These are phyloP conservation scores for Chlamydomonas reinhardtii DNA, from an alignment of 163 green algal species.

Conservation along the genomic window DNA sequence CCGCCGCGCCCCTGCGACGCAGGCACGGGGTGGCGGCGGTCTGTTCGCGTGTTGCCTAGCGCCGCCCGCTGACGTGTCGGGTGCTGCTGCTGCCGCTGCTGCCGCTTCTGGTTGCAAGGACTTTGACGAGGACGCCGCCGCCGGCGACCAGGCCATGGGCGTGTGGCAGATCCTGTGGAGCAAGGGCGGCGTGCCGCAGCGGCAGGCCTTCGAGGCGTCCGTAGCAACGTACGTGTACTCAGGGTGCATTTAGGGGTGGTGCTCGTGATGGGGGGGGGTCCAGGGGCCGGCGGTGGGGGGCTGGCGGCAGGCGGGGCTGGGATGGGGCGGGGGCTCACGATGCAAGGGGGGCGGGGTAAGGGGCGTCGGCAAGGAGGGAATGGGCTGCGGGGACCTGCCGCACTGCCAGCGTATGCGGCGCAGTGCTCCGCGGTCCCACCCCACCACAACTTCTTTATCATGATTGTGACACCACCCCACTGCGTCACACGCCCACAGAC, in stretches of 20 bases:
- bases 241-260: too few relatives aligned
- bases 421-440: too few relatives aligned
- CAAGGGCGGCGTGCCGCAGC: slow-evolving; percentile 38
- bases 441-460: too few relatives aligned
- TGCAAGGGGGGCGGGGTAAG: too few relatives aligned
- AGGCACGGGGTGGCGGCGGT: neutral
- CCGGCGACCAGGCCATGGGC: slow-evolving; percentile 5
- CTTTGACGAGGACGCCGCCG: neutral
- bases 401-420: too few relatives aligned
- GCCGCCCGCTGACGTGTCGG: neutral
- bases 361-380: too few relatives aligned
- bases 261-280: too few relatives aligned
- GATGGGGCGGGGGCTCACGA: too few relatives aligned
- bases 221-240: slow-evolving; percentile 23
- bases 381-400: too few relatives aligned
- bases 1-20: too few relatives aligned
- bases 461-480: neutral
- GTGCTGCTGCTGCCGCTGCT: neutral
- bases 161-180: slow-evolving; percentile 55
- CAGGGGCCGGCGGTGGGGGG: neutral
- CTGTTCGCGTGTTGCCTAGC: slow-evolving; percentile 44
- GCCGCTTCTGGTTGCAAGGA: slow-evolving; percentile 28
- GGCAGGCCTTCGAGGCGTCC: slow-evolving; percentile 42
- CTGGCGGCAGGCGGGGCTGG: neutral
- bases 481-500: slow-evolving; percentile 1